phyloP scores from a whole-genome alignment of 257 asterid species.

The Scutellaria baicalensis region DNA sequence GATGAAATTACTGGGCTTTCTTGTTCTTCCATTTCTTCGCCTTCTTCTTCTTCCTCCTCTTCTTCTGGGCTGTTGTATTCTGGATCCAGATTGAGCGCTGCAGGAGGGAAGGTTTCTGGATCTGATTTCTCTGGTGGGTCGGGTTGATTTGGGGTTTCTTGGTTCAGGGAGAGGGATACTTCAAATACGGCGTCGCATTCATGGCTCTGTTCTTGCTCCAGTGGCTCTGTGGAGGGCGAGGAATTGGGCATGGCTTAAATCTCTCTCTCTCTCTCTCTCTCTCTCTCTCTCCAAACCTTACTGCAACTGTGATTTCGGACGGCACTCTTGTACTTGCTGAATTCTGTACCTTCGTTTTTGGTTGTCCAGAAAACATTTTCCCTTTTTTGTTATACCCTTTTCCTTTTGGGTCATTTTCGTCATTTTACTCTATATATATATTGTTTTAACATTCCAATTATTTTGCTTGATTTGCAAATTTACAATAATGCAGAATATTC shows the following conservation, averaged over 20 bases:
- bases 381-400: too few relatives aligned
- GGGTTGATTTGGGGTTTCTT: slow-evolving; percentile 17
- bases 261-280: neutral
- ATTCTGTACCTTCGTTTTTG: too few relatives aligned
- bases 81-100: slow-evolving; percentile 1
- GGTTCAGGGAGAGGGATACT: slow-evolving; percentile 5
- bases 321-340: too few relatives aligned
- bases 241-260: slow-evolving; percentile 11
- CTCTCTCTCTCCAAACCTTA: neutral
- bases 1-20: slow-evolving; percentile 20
- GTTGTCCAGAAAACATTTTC: too few relatives aligned
- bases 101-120: neutral
- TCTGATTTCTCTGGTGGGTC: slow-evolving; percentile 3
- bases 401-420: neutral
- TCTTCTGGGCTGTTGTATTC: slow-evolving; percentile 14
- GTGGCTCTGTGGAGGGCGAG: neutral
- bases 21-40: slow-evolving; percentile 14
- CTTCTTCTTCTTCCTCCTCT: slow-evolving; percentile 28
- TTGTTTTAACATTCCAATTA: too few relatives aligned
- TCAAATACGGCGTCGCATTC: slow-evolving; percentile 13
- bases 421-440: neutral
- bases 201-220: neutral
- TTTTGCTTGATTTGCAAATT: too few relatives aligned
- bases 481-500: too few relatives aligned
- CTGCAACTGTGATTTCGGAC: neutral